Base-by-base conservation (phyloP, 176 grass and related monocot species). In the Oryza brachyantha region DNA sequence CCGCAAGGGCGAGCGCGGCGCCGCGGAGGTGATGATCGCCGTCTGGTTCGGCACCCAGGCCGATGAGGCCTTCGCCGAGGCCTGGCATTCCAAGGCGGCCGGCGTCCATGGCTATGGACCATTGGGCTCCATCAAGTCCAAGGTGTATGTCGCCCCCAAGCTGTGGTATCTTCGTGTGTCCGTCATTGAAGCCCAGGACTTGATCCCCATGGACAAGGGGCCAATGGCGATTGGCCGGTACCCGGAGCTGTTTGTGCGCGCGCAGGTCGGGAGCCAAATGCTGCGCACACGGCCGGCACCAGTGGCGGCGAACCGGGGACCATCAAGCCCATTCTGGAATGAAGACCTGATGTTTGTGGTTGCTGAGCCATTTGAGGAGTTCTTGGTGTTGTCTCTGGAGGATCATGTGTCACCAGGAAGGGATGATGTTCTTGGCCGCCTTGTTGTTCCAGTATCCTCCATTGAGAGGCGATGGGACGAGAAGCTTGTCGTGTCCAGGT, bases 321-420 rank as follows among this genome's bases (percentile, higher is more conserved):
- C 88, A 1, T 80, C 91, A 1, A 97, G 78, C 61, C 94, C 94
- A 0, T 48, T 89, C 80, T 97, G 94, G 94, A 92, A 90, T 17
- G 94, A 97, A 73, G 91, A 97, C 81, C 84, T 97, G 43, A 64
- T 97, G 84, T 97, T 94, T 55, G 94, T 97, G 2, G 94, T 97
- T 10, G 89, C 94, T 1, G 94, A 97, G 64, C 91, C 94, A 10
- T 97, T 97, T 21, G 94, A 97, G 45, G 94, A 97, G 38, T 78
- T 92, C 60, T 61, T 97, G 54, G 45, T 83, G 61, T 11, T 97
- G 9, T 91, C 91, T 14, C 74, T 97, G 61, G 91, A 94, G 64
- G 94, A 94, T n/a, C 86, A 77, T 17, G 55, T 97, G 9, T 70
- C 81, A 0, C 94, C 89, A 0, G 87, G 86, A 29, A 79, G 82